Conservation (phyloP, 2,329 filamentous ascomycete species). For the Fusarium begoniae region DNA sequence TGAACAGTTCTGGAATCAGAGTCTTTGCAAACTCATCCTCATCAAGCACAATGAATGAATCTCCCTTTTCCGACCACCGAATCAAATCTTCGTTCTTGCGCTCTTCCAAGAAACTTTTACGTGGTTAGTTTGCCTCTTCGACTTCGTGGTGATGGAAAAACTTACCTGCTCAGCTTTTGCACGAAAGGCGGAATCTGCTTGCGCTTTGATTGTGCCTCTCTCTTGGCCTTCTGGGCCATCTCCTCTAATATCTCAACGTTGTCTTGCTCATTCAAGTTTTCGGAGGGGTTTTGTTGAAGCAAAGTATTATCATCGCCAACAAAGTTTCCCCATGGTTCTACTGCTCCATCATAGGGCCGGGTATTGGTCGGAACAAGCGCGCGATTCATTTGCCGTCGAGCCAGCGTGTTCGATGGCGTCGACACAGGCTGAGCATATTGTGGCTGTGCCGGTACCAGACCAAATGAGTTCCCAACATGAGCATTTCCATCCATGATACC, state of each 20-base stretch:
- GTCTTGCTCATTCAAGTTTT: constrained; percentile 63
- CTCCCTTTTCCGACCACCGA: constrained; percentile 94
- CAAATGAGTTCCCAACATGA: constrained; percentile 49
- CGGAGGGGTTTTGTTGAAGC: constrained; percentile 49
- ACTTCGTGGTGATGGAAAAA: neutral
- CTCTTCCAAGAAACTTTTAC: constrained; percentile 85
- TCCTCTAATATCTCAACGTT: constrained; percentile 83
- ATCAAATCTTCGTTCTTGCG: constrained; percentile 94
- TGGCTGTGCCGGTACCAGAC: constrained; percentile 50
- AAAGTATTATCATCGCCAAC: constrained; percentile 53
- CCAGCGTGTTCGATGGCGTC: constrained; percentile 59
- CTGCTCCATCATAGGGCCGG: constrained; percentile 50
- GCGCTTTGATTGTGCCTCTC: constrained; percentile 86
- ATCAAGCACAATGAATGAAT: constrained; percentile 95
- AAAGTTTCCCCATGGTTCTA: constrained; percentile 55
- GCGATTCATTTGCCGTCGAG: constrained; percentile 62
- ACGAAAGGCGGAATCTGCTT: constrained; percentile 98
- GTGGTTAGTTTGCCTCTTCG: constrained; percentile 34
- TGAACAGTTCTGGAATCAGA: constrained; percentile 96
- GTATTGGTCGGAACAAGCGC: constrained; percentile 57
- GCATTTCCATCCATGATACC: constrained; percentile 44
- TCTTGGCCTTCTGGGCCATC: constrained; percentile 82
- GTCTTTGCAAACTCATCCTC: constrained; percentile 99
- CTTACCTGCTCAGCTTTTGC: constrained; percentile 95
- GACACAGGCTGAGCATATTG: constrained; percentile 46